Evolutionary conservation across 495 filamentous ascomycete species (phyloP).

Genomic region (Lasiosphaeria ovina): DNA sequence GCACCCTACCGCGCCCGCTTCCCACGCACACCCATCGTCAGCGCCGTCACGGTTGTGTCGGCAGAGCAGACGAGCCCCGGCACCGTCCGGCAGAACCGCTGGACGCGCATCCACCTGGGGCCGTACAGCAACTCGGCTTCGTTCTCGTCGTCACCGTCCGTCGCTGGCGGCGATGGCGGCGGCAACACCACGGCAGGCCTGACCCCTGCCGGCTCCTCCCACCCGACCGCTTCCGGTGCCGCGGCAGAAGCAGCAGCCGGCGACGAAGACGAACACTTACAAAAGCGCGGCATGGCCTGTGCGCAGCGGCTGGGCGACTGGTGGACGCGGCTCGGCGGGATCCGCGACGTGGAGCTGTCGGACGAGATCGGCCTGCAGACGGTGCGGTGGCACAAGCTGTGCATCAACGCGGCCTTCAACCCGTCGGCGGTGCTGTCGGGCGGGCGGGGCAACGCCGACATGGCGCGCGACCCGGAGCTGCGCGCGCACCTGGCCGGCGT

Average conservation of each 20-base stretch:
- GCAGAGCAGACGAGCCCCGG: conserved; percentile 51
- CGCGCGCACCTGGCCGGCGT: conserved; percentile 46
- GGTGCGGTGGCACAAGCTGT: conserved; percentile 63
- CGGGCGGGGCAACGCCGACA: conserved; percentile 53
- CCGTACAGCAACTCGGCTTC: conserved; percentile 44
- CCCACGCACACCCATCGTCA: conserved; percentile 54
- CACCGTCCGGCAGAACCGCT: conserved; percentile 56
- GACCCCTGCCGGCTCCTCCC: conserved; percentile 9
- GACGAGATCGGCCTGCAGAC: conserved; percentile 53
- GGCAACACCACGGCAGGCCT: background rate
- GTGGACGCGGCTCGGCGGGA: conserved; percentile 44
- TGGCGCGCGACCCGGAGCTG: conserved; percentile 52
- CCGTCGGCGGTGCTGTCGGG: conserved; percentile 58
- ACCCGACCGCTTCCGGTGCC: conserved; percentile 5
- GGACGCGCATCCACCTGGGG: conserved; percentile 59
- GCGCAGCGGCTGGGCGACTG: conserved; percentile 34
- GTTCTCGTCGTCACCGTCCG: background rate
- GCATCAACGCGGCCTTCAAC: conserved; percentile 65
- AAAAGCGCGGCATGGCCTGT: conserved; percentile 21
- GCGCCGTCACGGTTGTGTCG: conserved; percentile 57
- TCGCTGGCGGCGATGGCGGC: background rate
- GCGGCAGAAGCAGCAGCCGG: conserved; percentile 26
- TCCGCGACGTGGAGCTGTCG: conserved; percentile 51
- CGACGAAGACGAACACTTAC: conserved; percentile 29
- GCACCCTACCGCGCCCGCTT: conserved; percentile 58